Evolutionary conservation across 1,139 yeast genomes (phyloP), one percentile per base, ranked within the genome.

Genomic region (Pneumocystis jirovecii): DNA sequence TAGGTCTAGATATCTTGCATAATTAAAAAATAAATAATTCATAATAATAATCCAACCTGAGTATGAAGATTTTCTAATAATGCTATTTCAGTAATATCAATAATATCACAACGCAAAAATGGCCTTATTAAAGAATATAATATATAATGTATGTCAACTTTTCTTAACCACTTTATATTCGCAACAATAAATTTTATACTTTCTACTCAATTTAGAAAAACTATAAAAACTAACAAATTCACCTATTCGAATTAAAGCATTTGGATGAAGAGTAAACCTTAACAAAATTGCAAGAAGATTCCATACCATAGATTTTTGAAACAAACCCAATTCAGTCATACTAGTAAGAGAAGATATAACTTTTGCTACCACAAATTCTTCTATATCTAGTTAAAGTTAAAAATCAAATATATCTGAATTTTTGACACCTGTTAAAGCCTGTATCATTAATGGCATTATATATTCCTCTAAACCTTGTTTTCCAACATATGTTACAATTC

Each of bases 391-490:
- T 12, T 37, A 25, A 25, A 50, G 21, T 50, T 50, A 21, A 12
- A 50, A 50, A 50, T 4, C 37, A 25, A 7, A 63, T 39, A 39
- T 45, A 39, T 39, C 3, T 19, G 37, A 19, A 50, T 17, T 7
- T 2, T 19, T 15, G 12, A 29, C 37, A 67, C 68, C 97, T 7
- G 85, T 82, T 45, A 91, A 75, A 0, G 96, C 86, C 73, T 93
- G 97, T 1, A 88, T 78, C 70, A 93, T 77, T 25, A 95, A 75
- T 0, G 98, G 98, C 44, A 90, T 77, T 42, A 95, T 83, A 71
- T 91, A 95, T 71, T 89, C 96, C 70, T 93, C 96, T 68, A 95
- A 79, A 45, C 96, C 83, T 0, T 87, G 79, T 0, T 85, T 83
- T 0, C 98, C 98, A 44, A 91, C 84, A 71, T 83, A 86, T 1